Evolutionary conservation across 345 rosid genomes (phyloP), one percentile per base, ranked within the genome.

Genomic region (Firmiana major): DNA sequence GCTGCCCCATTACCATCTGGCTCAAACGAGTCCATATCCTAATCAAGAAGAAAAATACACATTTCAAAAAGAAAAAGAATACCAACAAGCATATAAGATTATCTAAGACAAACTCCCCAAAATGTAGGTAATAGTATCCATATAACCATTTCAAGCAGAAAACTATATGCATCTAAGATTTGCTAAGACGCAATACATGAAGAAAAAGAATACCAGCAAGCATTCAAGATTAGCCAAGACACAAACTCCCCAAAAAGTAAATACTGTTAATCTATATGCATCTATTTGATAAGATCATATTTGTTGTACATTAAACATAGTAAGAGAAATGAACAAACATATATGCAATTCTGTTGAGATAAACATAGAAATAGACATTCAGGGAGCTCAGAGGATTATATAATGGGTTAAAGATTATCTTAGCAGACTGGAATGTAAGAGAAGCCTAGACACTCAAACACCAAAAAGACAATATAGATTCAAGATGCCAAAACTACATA

Each of bases 1-100:
- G 78, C 75, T 7, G 81, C 71, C 4, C 85, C 90, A 78, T 69
- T 87, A 38, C 89, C 86, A 68, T 78, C 83, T 6, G 77, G 65
- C 46, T 81, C 91, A 48, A 67, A 43, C 3, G 86, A 81, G 63
- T 79, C 89, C 94, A 90, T 89, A 76, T 19, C 88, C 87, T 81
- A 76, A 73, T 36, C 59, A 21, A 22, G 4, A 45, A 54, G 58
- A 16, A 8, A 58, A 9, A 71, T 24, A n/a, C 15, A 9, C 13
- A 48, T 48, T 48, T 12, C 13, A 10, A 1, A 2, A 17, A 15
- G 1, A 17, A 6, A 43, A 22, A 6, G 6, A 24, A 24, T 1
- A 7, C 3, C 7, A 69, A 38, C 7, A 15, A 46, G 22, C 38
- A 15, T 46, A 24, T 22, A 13, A n/a, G 45, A 34, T 12, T 8